These are phyloP conservation scores for Trichoderma gamsii DNA, from an alignment of 495 filamentous ascomycete genomes.

Conservation along the genomic window DNA sequence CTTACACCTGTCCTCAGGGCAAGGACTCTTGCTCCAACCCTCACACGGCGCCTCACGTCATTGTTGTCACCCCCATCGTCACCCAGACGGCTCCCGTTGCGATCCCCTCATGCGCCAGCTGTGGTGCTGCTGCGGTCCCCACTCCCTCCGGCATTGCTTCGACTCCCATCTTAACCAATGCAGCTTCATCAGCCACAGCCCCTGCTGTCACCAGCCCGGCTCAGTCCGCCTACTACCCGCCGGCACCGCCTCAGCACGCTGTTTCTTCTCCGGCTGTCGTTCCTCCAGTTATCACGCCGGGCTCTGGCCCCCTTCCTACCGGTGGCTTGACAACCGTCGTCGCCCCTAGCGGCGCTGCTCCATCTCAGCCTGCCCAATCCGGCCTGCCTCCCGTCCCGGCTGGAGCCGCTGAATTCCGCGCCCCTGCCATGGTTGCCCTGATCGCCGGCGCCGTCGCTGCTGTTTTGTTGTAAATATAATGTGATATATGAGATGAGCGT, in stretches of 20 bases:
- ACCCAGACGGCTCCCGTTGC: conserved; percentile 3
- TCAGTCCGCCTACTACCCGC: conserved; percentile 5
- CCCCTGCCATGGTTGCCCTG: conserved; percentile 1
- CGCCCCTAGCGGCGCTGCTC: background rate
- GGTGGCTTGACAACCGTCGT: background rate
- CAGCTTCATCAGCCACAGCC: background rate
- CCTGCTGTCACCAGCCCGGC: conserved; percentile 3
- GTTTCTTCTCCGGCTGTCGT: background rate
- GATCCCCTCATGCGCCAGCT: conserved; percentile 1
- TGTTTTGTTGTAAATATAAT: conserved; percentile 6
- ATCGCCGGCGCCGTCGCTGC: conserved; percentile 4
- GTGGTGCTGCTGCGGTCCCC: background rate
- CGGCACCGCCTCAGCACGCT: background rate
- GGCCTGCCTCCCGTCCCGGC: conserved; percentile 6
- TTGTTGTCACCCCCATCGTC: conserved; percentile 8
- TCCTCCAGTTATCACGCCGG: background rate
- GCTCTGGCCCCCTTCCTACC: background rate
- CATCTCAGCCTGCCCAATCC: conserved; percentile 11
- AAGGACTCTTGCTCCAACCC: background rate
- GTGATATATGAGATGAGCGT: conserved; percentile 2
- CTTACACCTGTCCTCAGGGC: background rate
- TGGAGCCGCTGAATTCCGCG: conserved; percentile 3
- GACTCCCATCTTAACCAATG: background rate
- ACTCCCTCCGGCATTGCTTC: conserved; percentile 2
- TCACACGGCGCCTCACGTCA: background rate